These are phyloP conservation scores for Chiua virens DNA, from an alignment of 768 basidiomycete genomes.

Conservation along the genomic window DNA sequence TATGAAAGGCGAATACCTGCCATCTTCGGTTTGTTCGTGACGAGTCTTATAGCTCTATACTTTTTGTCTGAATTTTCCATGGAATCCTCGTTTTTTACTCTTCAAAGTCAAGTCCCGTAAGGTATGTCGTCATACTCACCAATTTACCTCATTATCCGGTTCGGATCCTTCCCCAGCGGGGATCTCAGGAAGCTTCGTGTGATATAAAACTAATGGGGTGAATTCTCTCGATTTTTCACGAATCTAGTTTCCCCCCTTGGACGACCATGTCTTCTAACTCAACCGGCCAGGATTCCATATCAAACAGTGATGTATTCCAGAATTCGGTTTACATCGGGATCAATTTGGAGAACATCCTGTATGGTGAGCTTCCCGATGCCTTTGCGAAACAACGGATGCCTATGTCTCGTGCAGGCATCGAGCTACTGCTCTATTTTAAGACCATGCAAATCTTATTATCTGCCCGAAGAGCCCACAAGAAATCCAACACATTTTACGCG, in stretches of 20 bases:
- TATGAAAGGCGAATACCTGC: background rate
- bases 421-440: constrained; percentile 24
- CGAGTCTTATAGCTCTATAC: background rate
- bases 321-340: constrained; percentile 14
- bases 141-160: background rate
- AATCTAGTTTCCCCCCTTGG: background rate
- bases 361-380: constrained; percentile 16
- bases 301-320: constrained; percentile 1
- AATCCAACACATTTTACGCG: constrained; percentile 18
- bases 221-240: background rate
- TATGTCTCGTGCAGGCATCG: constrained; percentile 15
- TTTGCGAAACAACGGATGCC: background rate
- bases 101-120: background rate
- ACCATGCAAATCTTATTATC: constrained; percentile 15
- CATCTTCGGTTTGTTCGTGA: background rate
- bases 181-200: background rate
- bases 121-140: background rate
- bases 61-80: background rate
- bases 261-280: background rate
- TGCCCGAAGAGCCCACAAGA: background rate
- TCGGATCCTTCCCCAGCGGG: background rate
- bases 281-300: background rate
- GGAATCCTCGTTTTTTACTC: background rate
- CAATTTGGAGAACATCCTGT: constrained; percentile 19
- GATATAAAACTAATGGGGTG: constrained; percentile 4